phyloP scores from a whole-genome alignment of 2,329 filamentous ascomycete genomes.

The Pseudogymnoascus sp. region DNA sequence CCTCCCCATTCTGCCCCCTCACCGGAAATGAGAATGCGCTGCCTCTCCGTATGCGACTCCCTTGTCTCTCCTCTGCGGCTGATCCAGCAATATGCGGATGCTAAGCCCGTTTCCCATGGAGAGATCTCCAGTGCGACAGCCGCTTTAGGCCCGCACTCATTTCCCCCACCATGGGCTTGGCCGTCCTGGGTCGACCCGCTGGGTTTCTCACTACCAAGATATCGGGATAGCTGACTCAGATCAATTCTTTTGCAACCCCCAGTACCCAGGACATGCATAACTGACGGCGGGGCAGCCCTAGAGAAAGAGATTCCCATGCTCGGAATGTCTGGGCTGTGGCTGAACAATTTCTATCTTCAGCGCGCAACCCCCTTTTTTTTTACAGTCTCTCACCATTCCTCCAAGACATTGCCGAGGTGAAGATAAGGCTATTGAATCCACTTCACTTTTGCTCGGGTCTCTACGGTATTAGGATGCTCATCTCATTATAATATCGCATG shows the following conservation, averaged over 20 bases:
- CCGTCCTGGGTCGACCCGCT: not conserved
- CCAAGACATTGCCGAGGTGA: not conserved
- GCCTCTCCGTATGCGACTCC: slow-evolving; percentile 6
- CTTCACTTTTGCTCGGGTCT: not conserved
- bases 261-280: not conserved
- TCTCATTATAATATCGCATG: not conserved
- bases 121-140: slow-evolving; percentile 7
- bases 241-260: not conserved
- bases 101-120: slow-evolving; percentile 7
- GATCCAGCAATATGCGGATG: slow-evolving; percentile 9
- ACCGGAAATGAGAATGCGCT: slow-evolving; percentile 7
- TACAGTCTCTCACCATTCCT: not conserved
- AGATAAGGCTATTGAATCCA: not conserved
- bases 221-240: slow-evolving; percentile 9
- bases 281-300: slow-evolving; percentile 6
- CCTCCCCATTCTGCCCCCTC: slow-evolving; percentile 1
- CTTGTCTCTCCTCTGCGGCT: slow-evolving; percentile 6
- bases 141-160: not conserved
- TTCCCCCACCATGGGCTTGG: slow-evolving; percentile 7
- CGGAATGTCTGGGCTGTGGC: not conserved
- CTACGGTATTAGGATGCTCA: not conserved
- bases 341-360: not conserved
- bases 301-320: not conserved
- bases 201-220: slow-evolving; percentile 5
- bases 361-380: not conserved